phyloP scores from a whole-genome alignment of 805 yeast genomes.

The Cyberlindnera japonica region DNA sequence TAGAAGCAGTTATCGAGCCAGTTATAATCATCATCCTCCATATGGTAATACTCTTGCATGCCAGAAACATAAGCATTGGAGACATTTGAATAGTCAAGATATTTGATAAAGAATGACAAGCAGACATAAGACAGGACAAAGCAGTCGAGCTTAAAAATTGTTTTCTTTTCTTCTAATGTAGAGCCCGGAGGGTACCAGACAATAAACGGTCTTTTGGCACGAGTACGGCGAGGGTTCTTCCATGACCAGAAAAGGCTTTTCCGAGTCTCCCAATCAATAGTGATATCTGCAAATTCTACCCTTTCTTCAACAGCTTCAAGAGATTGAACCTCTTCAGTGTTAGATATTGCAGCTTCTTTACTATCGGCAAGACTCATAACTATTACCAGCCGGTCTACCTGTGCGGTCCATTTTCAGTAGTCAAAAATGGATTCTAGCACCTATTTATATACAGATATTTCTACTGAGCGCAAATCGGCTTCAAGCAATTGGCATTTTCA shows the following conservation, averaged over 20 bases:
- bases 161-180: constrained; percentile 13
- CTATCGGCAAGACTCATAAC: too few relatives aligned
- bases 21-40: constrained; percentile 27
- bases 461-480: too few relatives aligned
- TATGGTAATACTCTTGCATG: constrained; percentile 46
- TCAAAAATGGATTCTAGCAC: too few relatives aligned
- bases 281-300: constrained; percentile 1
- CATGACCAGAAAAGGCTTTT: constrained; percentile 16
- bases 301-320: not conserved
- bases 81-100: constrained; percentile 17
- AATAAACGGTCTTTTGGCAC: constrained; percentile 14
- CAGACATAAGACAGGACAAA: constrained; percentile 18
- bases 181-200: constrained; percentile 22
- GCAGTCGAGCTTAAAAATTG: constrained; percentile 20
- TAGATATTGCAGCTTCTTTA: too few relatives aligned
- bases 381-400: too few relatives aligned
- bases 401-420: too few relatives aligned
- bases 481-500: too few relatives aligned
- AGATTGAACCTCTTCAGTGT: not conserved
- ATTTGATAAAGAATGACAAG: constrained; percentile 19
- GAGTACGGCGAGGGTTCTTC: constrained; percentile 13
- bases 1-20: constrained; percentile 13
- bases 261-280: constrained; percentile 4
- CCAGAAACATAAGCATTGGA: constrained; percentile 58
- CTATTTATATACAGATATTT: too few relatives aligned